phyloP scores from a whole-genome alignment of 768 basidiomycete genomes.

The Hygrocybe coccinea region DNA sequence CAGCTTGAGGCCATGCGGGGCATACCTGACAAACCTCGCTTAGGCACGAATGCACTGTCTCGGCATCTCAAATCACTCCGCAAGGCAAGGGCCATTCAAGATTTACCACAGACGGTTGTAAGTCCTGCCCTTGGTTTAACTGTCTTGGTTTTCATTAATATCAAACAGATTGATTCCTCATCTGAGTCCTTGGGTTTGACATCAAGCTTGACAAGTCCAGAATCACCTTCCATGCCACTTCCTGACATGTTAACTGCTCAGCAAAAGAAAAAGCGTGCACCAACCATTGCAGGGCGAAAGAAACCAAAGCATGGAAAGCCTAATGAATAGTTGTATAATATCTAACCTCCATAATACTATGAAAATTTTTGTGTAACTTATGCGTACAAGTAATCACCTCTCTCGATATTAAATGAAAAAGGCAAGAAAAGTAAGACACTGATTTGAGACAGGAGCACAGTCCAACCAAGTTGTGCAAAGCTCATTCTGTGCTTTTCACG shows the following conservation, averaged over 20 bases:
- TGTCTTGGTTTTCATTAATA: too few relatives aligned
- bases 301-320: background rate
- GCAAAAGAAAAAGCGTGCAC: background rate
- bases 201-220: background rate
- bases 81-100: background rate
- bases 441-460: too few relatives aligned
- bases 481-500: constrained; percentile 52
- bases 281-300: background rate
- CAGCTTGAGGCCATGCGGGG: background rate
- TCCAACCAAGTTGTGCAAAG: too few relatives aligned
- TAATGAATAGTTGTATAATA: too few relatives aligned
- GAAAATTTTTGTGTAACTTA: too few relatives aligned
- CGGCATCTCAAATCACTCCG: background rate
- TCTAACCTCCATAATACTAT: too few relatives aligned
- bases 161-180: too few relatives aligned
- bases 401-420: too few relatives aligned
- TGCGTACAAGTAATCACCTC: too few relatives aligned
- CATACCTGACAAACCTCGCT: background rate
- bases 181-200: background rate
- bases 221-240: background rate
- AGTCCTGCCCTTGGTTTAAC: too few relatives aligned
- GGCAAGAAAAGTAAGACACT: too few relatives aligned
- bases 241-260: background rate
- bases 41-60: background rate
- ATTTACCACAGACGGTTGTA: background rate